Evolutionary conservation across 805 yeast species (phyloP).

Genomic region (Sugiyamaella mastotermitis): DNA sequence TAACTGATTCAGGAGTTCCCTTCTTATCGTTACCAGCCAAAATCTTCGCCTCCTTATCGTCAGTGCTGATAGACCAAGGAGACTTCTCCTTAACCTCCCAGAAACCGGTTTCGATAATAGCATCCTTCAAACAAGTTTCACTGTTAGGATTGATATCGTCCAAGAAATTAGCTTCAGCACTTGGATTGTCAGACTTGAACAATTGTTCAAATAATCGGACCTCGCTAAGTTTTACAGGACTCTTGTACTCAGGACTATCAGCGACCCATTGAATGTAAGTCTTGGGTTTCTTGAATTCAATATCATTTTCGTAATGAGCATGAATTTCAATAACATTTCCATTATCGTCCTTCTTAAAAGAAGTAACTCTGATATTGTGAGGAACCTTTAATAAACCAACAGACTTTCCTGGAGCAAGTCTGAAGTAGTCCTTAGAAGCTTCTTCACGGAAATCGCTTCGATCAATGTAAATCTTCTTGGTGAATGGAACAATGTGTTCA

Average conservation of each 20-base stretch:
- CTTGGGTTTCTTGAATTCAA: conserved; percentile 71
- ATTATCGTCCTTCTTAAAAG: conserved; percentile 53
- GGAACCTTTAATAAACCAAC: conserved; percentile 95
- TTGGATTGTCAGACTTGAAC: conserved; percentile 88
- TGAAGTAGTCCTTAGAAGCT: conserved; percentile 67
- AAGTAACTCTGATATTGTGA: conserved; percentile 64
- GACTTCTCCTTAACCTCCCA: conserved; percentile 58
- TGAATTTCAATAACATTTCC: conserved; percentile 68
- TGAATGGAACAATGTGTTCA: conserved; percentile 67
- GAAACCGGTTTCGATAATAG: conserved; percentile 77
- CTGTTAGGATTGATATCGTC: conserved; percentile 77
- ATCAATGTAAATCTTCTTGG: conserved; percentile 77
- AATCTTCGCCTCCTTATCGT: conserved; percentile 37
- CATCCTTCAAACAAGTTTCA: conserved; percentile 57
- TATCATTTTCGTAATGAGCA: conserved; percentile 71
- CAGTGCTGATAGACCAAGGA: conserved; percentile 61
- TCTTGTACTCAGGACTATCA: conserved; percentile 48
- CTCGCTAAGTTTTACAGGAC: conserved; percentile 64
- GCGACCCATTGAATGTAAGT: conserved; percentile 98
- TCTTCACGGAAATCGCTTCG: conserved; percentile 77
- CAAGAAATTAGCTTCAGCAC: conserved; percentile 75
- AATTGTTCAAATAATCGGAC: conserved; percentile 83
- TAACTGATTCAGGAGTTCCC: conserved; percentile 67
- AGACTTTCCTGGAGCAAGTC: conserved; percentile 89
- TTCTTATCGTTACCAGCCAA: conserved; percentile 59